Evolutionary conservation across 2,329 filamentous ascomycete genomes (phyloP).

Genomic region (Periconia digitata): DNA sequence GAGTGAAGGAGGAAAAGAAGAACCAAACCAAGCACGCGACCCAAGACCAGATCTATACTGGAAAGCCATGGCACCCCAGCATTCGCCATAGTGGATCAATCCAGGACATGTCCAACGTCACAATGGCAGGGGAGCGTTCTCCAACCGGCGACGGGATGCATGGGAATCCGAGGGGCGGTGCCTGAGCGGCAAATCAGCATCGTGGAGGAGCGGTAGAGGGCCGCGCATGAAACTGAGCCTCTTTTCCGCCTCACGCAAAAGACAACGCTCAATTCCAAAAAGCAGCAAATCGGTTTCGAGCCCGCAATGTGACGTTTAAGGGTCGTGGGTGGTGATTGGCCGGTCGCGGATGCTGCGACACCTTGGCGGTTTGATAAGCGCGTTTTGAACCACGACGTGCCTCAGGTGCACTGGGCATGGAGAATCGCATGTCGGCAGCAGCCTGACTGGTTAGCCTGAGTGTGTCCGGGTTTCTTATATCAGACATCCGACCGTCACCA

Average conservation of each 20-base stretch:
- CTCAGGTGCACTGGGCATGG: conserved; percentile 4
- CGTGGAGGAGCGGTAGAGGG: background rate
- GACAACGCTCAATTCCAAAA: background rate
- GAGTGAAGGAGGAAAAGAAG: conserved; percentile 17
- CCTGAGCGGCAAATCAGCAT: background rate
- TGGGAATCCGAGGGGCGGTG: background rate
- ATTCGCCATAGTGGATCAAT: background rate
- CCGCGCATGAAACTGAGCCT: background rate
- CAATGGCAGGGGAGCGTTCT: background rate
- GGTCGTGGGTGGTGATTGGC: conserved; percentile 3
- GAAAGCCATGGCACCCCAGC: conserved; percentile 14
- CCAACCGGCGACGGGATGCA: background rate
- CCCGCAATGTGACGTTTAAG: conserved; percentile 6
- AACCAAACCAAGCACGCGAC: conserved; percentile 19
- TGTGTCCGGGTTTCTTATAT: background rate
- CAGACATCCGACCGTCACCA: background rate
- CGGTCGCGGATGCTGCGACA: conserved; percentile 4
- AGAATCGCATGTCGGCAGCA: background rate
- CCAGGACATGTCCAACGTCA: background rate
- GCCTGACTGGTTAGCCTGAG: background rate
- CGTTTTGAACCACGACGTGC: conserved; percentile 5
- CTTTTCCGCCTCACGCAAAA: conserved; percentile 1
- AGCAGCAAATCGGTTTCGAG: background rate
- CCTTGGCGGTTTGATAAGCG: conserved; percentile 9
- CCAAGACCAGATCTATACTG: conserved; percentile 33